Percentiles rank a stretch among this genome's conserved stretches.
Conservation (phyloP, 345 rosid genomes). For the Leavenworthia alabamica region DNA sequence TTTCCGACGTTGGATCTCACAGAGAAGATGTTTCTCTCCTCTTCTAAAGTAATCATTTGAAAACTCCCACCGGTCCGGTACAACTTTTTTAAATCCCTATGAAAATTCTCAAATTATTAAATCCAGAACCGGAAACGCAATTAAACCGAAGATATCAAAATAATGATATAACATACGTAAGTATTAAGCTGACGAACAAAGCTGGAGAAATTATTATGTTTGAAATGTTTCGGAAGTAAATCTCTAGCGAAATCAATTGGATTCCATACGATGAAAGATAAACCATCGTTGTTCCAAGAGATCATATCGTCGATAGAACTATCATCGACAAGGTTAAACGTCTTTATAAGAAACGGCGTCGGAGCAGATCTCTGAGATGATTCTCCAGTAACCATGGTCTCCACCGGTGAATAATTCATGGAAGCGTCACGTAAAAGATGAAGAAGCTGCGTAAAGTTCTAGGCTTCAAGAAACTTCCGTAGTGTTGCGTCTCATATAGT, state of each 20-base stretch:
- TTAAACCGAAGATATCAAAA: not conserved
- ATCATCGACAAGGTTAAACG: slow-evolving; percentile 78
- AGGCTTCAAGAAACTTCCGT: slow-evolving; percentile 52
- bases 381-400: slow-evolving; percentile 29
- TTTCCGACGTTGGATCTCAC: slow-evolving; percentile 85
- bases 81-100: slow-evolving; percentile 78
- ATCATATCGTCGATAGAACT: slow-evolving; percentile 56
- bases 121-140: not conserved
- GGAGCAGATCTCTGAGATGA: slow-evolving; percentile 56
- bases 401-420: slow-evolving; percentile 24
- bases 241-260: slow-evolving; percentile 77
- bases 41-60: slow-evolving; percentile 66
- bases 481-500: not conserved
- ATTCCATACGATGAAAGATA: slow-evolving; percentile 78
- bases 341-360: slow-evolving; percentile 78
- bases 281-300: slow-evolving; percentile 90
- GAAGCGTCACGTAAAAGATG: not conserved
- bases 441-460: slow-evolving; percentile 38
- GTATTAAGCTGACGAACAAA: slow-evolving; percentile 95
- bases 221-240: slow-evolving; percentile 82
- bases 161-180: slow-evolving; percentile 41
- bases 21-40: slow-evolving; percentile 62
- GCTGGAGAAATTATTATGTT: slow-evolving; percentile 90
- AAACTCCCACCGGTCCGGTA: slow-evolving; percentile 96
- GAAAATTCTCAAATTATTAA: not conserved